A percentile compares a stretch with the other conserved stretches of the same genome.
These are phyloP conservation scores for Pythium monospermum DNA, from an alignment of 352 stramenopile species.

Conservation along the genomic window DNA sequence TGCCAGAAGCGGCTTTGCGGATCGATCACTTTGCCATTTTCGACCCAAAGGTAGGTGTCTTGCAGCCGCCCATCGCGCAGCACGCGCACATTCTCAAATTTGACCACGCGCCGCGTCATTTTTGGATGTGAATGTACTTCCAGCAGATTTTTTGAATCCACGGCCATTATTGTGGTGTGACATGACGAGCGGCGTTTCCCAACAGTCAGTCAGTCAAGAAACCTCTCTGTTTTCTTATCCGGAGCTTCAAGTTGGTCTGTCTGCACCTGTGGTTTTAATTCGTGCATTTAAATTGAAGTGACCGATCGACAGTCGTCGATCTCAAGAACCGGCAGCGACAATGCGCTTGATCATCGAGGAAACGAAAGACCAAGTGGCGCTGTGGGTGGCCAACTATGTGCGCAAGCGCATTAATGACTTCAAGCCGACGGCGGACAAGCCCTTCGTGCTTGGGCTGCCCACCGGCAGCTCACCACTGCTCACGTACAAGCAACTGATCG, in stretches of 20 bases:
- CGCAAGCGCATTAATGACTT: constrained; percentile 78
- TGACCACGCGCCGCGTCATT: constrained; percentile 25
- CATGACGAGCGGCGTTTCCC: neutral
- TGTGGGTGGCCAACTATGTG: constrained; percentile 82
- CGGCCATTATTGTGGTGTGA: neutral
- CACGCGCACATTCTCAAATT: constrained; percentile 58
- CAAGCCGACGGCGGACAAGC: constrained; percentile 50
- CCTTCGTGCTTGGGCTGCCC: constrained; percentile 85
- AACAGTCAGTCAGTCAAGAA: neutral
- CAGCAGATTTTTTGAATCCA: too few relatives aligned
- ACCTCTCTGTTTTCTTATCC: neutral
- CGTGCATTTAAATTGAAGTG: too few relatives aligned
- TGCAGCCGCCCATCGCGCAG: constrained; percentile 40
- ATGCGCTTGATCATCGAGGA: constrained; percentile 89
- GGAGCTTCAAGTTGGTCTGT: constrained; percentile 1
- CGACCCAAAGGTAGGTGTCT: constrained; percentile 40
- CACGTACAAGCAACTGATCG: constrained; percentile 79
- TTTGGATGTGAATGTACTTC: neutral
- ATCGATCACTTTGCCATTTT: constrained; percentile 47
- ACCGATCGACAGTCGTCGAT: too few relatives aligned
- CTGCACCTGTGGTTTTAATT: too few relatives aligned
- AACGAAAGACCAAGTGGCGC: constrained; percentile 47
- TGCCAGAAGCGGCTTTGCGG: constrained; percentile 53
- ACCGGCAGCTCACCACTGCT: constrained; percentile 83
- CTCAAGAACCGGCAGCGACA: neutral